Conservation (phyloP, 352 stramenopile species). For the Ophiocytium majus region DNA sequence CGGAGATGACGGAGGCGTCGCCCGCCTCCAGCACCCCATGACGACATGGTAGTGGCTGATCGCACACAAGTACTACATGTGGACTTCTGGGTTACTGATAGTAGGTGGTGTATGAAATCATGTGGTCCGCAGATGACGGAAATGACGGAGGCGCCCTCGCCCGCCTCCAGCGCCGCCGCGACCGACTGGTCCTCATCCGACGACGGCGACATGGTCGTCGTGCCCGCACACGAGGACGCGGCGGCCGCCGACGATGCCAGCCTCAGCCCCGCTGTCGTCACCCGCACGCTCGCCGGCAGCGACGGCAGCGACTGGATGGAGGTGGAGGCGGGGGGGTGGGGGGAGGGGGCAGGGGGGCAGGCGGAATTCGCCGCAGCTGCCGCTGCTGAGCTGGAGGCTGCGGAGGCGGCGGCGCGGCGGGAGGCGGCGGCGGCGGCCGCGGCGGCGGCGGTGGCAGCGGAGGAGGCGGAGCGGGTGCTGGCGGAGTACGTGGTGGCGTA, state of each 20-base stretch:
- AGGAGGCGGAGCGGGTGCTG: neutral
- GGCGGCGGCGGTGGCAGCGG: neutral
- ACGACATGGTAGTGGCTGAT: no score
- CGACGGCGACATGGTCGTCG: constrained; percentile 2
- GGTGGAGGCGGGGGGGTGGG: neutral
- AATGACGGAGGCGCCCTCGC: neutral
- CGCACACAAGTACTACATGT: no score
- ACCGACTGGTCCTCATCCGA: neutral
- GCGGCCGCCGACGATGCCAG: neutral
- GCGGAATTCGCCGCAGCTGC: no score
- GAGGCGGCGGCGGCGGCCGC: neutral
- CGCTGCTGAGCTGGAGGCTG: neutral
- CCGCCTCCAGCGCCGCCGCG: neutral
- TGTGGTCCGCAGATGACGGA: no score
- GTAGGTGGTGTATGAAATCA: no score
- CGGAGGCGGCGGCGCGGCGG: no score
- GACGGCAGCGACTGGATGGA: neutral
- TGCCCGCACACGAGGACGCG: neutral
- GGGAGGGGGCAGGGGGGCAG: neutral
- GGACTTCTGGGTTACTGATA: no score
- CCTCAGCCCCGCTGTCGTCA: neutral
- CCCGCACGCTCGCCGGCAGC: neutral
- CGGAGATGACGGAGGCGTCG: no score
- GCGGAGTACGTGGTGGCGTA: neutral
- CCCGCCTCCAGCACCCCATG: no score